Conservation (phyloP, 371 early-diverging fungal genomes). For the Mortierella sp. region DNA sequence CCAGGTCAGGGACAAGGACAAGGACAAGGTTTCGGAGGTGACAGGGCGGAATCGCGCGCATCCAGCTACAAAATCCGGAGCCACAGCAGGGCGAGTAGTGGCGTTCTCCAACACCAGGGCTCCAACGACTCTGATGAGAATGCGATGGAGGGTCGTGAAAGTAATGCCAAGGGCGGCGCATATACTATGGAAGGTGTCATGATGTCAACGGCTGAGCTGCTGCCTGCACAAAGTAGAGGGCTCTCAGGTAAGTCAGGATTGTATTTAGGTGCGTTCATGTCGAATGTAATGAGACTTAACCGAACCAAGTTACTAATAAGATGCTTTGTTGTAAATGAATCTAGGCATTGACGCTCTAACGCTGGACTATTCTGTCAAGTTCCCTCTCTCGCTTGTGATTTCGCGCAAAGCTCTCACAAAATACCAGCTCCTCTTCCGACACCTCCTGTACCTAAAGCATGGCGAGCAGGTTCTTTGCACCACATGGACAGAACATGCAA, state of each 20-base stretch:
- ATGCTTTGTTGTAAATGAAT: constrained; percentile 8
- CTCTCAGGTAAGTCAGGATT: constrained; percentile 20
- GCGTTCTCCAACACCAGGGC: constrained; percentile 13
- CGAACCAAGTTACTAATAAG: neutral
- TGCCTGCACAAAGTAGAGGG: constrained; percentile 25
- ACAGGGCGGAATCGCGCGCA: constrained; percentile 28
- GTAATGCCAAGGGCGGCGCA: neutral
- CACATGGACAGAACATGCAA: constrained; percentile 79
- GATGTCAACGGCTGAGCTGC: constrained; percentile 17
- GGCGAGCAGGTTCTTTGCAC: constrained; percentile 84
- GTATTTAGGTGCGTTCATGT: neutral
- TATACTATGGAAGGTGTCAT: constrained; percentile 44
- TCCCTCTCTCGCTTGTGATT: constrained; percentile 92
- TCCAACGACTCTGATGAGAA: constrained; percentile 37
- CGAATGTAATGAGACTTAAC: too few species aligned
- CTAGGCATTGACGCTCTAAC: constrained; percentile 85
- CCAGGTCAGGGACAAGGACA: constrained; percentile 18
- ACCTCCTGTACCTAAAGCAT: constrained; percentile 88
- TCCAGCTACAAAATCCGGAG: constrained; percentile 17
- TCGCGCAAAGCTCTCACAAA: constrained; percentile 86
- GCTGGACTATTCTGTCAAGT: constrained; percentile 83
- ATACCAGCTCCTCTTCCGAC: constrained; percentile 94
- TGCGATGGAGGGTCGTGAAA: neutral
- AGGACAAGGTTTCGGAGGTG: neutral
- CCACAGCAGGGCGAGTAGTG: constrained; percentile 45